Conservation (phyloP, 495 filamentous ascomycete genomes). For the Rhizodiscina lignyota region DNA sequence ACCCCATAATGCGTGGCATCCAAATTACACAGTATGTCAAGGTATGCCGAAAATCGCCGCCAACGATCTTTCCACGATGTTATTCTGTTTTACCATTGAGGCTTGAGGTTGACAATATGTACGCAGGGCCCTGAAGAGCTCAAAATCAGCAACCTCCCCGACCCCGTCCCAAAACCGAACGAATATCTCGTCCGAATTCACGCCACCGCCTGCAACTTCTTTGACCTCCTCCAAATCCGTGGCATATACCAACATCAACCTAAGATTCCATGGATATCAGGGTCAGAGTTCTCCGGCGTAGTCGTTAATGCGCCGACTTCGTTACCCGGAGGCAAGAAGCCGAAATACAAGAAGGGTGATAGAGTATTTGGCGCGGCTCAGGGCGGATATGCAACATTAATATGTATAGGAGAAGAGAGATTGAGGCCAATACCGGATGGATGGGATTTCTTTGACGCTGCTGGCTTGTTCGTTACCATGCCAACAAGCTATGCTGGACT, state of each 20-base stretch:
- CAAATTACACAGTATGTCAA: constrained; percentile 73
- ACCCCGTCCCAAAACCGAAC: constrained; percentile 46
- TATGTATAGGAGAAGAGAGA: constrained; percentile 45
- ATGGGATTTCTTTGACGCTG: constrained; percentile 72
- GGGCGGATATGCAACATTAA: constrained; percentile 68
- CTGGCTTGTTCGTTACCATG: constrained; percentile 79
- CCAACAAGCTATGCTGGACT: constrained; percentile 82
- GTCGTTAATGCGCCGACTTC: constrained; percentile 47
- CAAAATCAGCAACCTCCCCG: constrained; percentile 51
- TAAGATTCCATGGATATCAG: constrained; percentile 70
- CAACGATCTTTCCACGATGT: not conserved
- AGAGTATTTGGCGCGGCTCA: constrained; percentile 76
- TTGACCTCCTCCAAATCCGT: constrained; percentile 80
- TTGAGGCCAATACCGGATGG: constrained; percentile 60
- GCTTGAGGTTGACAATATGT: constrained; percentile 3
- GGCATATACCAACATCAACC: constrained; percentile 61
- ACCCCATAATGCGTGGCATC: constrained; percentile 56
- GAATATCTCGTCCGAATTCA: constrained; percentile 84
- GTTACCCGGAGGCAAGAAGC: constrained; percentile 13
- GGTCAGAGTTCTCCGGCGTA: constrained; percentile 71
- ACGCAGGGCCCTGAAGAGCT: constrained; percentile 62
- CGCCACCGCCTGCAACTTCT: constrained; percentile 86
- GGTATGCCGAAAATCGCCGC: constrained; percentile 24
- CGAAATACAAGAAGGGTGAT: constrained; percentile 57
- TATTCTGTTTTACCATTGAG: not conserved